Evolutionary conservation across 208 protist species (phyloP), one percentile per base, ranked within the genome.

Genomic region (Acanthamoeba royreba): DNA sequence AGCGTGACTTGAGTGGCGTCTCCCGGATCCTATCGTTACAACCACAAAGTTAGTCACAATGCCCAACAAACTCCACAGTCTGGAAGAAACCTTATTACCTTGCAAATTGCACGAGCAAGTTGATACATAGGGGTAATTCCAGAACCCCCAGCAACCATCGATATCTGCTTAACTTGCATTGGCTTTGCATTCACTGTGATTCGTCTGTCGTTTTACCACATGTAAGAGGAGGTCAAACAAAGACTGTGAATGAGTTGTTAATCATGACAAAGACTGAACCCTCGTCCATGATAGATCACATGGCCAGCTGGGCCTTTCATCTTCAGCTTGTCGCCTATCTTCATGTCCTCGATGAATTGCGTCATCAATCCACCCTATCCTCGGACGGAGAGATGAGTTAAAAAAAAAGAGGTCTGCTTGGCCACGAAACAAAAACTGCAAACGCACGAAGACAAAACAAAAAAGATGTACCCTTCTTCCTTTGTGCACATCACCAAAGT

Each of bases 71-170:
- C 58, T 28, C 22, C 53, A 63, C 53, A 63, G 33, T 25, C 5
- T 22, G 55, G 49, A 9, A 19, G 49, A 9, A 55, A 55, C 13
- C 49, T 25, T 25, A 19, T 9, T 55, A 69, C 58, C 58, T 69
- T 74, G 33, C 98, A 93, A 42, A 98, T 93, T 89, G 98, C 97
- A 1, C 97, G 96, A 22, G 97, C 96, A 9, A 98, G 96, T 66
- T 99, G 98, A 92, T 98, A 98, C 97, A 99, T 98, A 1, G 98
- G 98, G 8, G 97, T 96, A 93, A 98, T 98, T 38, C 98, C 98
- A 0, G 86, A 72, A 38, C 86, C 86, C n/a, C 86, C 86, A n/a
- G 98, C 98, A 46, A 99, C 97, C 97, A 98, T 98, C 31, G 98
- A 98, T 93, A 99, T 98, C 11, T 95, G 88, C 91, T 98, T 98